A percentile compares a stretch with the other conserved stretches of the same genome.
phyloP scores from a whole-genome alignment of 225 moss, liverwort and hornwort genomes.

The Sphagnum tenellum region DNA sequence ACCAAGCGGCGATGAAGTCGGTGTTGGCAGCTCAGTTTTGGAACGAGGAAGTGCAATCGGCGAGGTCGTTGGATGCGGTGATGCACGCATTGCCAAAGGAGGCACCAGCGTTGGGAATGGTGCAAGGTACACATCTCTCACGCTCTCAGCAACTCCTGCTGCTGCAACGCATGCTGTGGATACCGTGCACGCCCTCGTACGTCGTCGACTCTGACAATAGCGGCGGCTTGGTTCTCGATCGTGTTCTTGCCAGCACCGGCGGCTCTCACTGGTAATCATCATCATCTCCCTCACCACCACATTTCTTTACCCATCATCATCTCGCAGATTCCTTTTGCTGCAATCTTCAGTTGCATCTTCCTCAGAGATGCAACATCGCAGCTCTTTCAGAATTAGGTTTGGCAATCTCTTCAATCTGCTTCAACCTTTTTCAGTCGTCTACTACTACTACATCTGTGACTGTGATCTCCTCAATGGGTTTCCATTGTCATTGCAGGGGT shows the following conservation, averaged over 20 bases:
- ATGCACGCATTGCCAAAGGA: conserved; percentile 53
- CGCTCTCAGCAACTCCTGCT: conserved; percentile 86
- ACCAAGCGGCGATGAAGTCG: conserved; percentile 35
- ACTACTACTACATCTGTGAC: too few relatives aligned
- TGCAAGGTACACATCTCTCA: conserved; percentile 68
- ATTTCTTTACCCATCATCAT: too few relatives aligned
- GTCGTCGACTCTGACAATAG: conserved; percentile 47
- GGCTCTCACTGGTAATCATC: conserved; percentile 60
- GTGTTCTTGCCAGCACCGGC: conserved; percentile 75
- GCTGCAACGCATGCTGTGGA: conserved; percentile 56
- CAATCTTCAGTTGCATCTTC: too few relatives aligned
- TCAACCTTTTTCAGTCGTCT: too few relatives aligned
- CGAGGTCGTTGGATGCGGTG: conserved; percentile 72
- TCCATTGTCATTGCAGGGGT: too few relatives aligned
- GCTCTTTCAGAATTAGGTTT: too few relatives aligned
- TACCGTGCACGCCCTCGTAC: conserved; percentile 78
- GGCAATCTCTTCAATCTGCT: too few relatives aligned
- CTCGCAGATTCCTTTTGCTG: too few relatives aligned
- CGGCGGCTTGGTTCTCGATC: conserved; percentile 85
- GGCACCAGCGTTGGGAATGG: conserved; percentile 69
- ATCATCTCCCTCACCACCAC: too few relatives aligned
- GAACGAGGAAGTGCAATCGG: conserved; percentile 88
- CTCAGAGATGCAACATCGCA: too few relatives aligned
- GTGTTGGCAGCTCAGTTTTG: conserved; percentile 80
- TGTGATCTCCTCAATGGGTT: too few relatives aligned